A percentile compares a stretch with the other conserved stretches of the same genome.
Evolutionary conservation across 2,329 filamentous ascomycete genomes (phyloP).

Genomic region (Cryphonectria naterciae): DNA sequence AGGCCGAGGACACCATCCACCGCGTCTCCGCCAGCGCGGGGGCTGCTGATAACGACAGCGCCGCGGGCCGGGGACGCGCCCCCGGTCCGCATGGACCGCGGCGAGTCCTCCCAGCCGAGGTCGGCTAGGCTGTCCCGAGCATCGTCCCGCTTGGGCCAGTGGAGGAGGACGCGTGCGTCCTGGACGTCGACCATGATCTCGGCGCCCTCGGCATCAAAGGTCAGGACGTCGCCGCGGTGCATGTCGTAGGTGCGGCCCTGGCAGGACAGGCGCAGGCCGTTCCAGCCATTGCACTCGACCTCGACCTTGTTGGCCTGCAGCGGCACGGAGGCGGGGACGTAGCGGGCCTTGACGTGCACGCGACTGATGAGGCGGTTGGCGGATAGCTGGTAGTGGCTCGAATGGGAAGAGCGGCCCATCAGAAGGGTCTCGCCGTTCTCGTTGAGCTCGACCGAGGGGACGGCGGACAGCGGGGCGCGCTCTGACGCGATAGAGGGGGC

Average conservation of each 20-base stretch:
- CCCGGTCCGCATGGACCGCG: constrained; percentile 44
- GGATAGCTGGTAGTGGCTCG: constrained; percentile 92
- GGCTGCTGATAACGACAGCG: constrained; percentile 4
- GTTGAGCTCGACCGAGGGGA: constrained; percentile 81
- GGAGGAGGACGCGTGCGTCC: constrained; percentile 84
- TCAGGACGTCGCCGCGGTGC: constrained; percentile 85
- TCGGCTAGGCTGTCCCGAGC: constrained; percentile 61
- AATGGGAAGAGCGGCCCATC: constrained; percentile 93
- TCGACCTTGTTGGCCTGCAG: constrained; percentile 78
- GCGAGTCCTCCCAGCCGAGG: constrained; percentile 72
- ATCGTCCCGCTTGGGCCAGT: constrained; percentile 74
- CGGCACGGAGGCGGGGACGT: constrained; percentile 69
- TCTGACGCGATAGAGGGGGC: constrained; percentile 71
- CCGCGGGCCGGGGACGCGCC: constrained; percentile 32
- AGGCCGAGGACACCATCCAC: constrained; percentile 32
- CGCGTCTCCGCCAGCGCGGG: constrained; percentile 41
- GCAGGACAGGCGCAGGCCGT: constrained; percentile 90
- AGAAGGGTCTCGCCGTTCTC: constrained; percentile 79
- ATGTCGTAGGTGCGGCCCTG: constrained; percentile 86
- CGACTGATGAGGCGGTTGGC: constrained; percentile 91
- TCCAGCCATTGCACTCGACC: constrained; percentile 93
- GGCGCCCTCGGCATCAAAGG: constrained; percentile 81
- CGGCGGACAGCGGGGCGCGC: constrained; percentile 78
- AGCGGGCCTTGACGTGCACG: constrained; percentile 87
- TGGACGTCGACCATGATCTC: constrained; percentile 97